Percentiles rank a stretch among this genome's conserved stretches.
Conservation (phyloP, 2,329 filamentous ascomycete species). For the Botrytis byssoidea region DNA sequence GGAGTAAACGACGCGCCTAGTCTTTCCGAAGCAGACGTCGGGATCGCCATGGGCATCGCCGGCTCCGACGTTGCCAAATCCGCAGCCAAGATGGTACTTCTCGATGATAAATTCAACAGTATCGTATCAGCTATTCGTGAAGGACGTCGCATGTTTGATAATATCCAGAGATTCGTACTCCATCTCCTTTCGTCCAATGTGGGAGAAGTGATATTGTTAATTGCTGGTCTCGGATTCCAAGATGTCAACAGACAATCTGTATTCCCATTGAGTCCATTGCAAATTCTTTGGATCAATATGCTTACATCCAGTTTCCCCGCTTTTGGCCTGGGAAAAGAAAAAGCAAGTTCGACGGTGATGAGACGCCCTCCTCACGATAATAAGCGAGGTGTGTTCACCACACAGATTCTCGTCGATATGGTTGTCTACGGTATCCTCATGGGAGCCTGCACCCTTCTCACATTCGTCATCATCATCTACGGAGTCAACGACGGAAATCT, state of each 20-base stretch:
- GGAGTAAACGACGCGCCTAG: slow-evolving; percentile 56
- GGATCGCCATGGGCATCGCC: slow-evolving; percentile 59
- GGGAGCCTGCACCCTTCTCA: slow-evolving; percentile 63
- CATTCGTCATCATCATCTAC: slow-evolving; percentile 65
- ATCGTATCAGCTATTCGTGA: slow-evolving; percentile 53
- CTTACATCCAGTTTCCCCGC: slow-evolving; percentile 69
- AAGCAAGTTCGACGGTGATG: slow-evolving; percentile 74
- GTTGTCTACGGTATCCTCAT: slow-evolving; percentile 76
- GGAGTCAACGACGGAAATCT: slow-evolving; percentile 56
- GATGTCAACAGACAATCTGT: slow-evolving; percentile 52
- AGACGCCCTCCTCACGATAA: slow-evolving; percentile 70
- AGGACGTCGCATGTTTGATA: slow-evolving; percentile 53
- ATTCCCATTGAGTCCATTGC: slow-evolving; percentile 57
- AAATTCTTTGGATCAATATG: slow-evolving; percentile 65
- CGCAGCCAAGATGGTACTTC: slow-evolving; percentile 54
- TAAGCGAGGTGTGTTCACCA: slow-evolving; percentile 72
- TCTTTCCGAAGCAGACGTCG: slow-evolving; percentile 53
- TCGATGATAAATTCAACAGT: slow-evolving; percentile 54
- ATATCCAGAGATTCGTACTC: slow-evolving; percentile 57
- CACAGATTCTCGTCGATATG: slow-evolving; percentile 76
- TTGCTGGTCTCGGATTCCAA: slow-evolving; percentile 59
- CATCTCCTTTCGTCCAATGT: slow-evolving; percentile 56
- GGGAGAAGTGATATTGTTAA: slow-evolving; percentile 55
- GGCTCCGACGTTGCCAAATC: slow-evolving; percentile 65
- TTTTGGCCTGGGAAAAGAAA: slow-evolving; percentile 81